A percentile compares a stretch with the other conserved stretches of the same genome.
These are phyloP conservation scores for Madurella mycetomatis DNA, from an alignment of 2,329 filamentous ascomycete species.

Conservation along the genomic window DNA sequence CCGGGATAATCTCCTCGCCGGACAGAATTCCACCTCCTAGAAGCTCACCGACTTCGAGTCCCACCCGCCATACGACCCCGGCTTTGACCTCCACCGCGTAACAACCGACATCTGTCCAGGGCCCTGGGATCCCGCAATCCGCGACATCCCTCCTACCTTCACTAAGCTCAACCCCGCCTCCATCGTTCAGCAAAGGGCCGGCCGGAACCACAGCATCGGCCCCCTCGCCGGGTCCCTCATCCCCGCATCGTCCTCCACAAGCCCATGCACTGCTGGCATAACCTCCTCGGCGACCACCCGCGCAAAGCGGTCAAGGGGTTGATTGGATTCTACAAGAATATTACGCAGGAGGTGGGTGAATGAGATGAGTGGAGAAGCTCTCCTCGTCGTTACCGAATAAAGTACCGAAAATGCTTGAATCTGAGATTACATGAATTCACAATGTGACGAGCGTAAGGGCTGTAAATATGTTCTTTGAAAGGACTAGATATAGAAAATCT, in stretches of 20 bases:
- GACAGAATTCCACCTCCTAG: conserved; percentile 1
- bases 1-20: neutral
- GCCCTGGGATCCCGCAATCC: neutral
- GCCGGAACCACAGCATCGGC: too few species aligned
- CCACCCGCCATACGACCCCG: too few species aligned
- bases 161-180: neutral
- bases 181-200: too few species aligned
- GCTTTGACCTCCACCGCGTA: neutral
- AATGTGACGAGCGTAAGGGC: too few species aligned
- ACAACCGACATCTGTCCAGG: conserved; percentile 3
- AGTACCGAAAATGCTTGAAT: too few species aligned
- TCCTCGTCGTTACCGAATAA: too few species aligned
- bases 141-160: neutral
- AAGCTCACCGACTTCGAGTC: too few species aligned
- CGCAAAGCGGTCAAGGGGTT: neutral
- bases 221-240: neutral
- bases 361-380: too few species aligned
- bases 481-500: too few species aligned
- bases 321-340: neutral
- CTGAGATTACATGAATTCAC: too few species aligned
- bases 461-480: too few species aligned
- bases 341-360: neutral
- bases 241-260: conserved; percentile 1
- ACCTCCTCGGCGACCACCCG: conserved; percentile 1
- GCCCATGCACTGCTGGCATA: conserved; percentile 7